phyloP scores from a whole-genome alignment of 2,329 filamentous ascomycete genomes.

The Neonectria sp. region DNA sequence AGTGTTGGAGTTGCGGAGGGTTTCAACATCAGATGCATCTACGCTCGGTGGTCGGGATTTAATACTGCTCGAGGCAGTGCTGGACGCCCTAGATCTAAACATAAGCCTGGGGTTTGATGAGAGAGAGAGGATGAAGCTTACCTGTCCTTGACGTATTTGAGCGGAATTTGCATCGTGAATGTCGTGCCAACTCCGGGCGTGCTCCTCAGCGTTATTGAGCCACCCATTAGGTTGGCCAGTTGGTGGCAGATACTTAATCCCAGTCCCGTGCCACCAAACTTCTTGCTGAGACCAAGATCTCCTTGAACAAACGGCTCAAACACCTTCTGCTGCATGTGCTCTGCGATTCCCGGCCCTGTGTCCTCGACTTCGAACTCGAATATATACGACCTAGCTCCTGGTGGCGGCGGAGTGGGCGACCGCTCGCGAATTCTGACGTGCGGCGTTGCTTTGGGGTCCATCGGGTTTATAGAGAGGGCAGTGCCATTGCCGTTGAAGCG shows the following conservation, averaged over 20 bases:
- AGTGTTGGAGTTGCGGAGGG: conserved; percentile 49
- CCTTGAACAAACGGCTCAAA: conserved; percentile 97
- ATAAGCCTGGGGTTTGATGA: conserved; percentile 34
- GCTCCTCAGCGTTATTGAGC: conserved; percentile 80
- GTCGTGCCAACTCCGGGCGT: conserved; percentile 81
- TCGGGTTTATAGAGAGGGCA: conserved; percentile 74
- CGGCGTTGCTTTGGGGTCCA: conserved; percentile 68
- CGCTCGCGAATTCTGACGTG: conserved; percentile 67
- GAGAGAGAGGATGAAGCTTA: conserved; percentile 15
- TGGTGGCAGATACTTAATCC: conserved; percentile 93
- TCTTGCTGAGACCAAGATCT: conserved; percentile 90
- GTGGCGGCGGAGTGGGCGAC: conserved; percentile 72
- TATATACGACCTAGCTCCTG: conserved; percentile 74
- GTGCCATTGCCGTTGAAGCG: conserved; percentile 59
- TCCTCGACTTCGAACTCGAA: conserved; percentile 94
- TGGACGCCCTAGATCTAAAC: conserved; percentile 60
- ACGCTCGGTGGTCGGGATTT: conserved; percentile 66
- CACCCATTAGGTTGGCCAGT: conserved; percentile 86
- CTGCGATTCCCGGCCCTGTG: conserved; percentile 87
- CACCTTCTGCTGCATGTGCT: conserved; percentile 83
- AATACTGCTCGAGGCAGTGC: conserved; percentile 69
- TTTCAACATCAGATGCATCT: conserved; percentile 58
- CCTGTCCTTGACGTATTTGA: conserved; percentile 81
- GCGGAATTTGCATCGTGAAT: conserved; percentile 87
- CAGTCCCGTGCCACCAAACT: conserved; percentile 89